Evolutionary conservation across 1,139 yeast genomes (phyloP).

Genomic region (Zhuliangozyma blackwelliae): DNA sequence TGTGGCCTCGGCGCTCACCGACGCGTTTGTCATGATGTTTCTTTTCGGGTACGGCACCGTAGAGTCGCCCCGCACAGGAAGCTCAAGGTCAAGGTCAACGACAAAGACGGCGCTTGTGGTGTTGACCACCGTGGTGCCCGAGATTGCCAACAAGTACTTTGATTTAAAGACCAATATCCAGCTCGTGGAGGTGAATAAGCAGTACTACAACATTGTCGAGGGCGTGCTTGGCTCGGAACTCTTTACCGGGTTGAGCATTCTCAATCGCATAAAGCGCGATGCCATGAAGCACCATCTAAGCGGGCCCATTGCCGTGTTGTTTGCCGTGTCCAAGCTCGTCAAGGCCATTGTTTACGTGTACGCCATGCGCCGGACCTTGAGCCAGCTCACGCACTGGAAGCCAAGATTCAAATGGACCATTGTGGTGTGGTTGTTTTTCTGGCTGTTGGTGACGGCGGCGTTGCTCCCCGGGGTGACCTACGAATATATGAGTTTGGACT

Average conservation of each 20-base stretch:
- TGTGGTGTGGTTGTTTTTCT: constrained; percentile 7
- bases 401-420: constrained; percentile 2
- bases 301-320: constrained; percentile 3
- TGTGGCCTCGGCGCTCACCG: constrained; percentile 5
- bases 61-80: too few relatives aligned
- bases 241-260: constrained; percentile 5
- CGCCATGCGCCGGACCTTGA: constrained; percentile 4
- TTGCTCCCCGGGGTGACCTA: constrained; percentile 5
- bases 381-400: not conserved
- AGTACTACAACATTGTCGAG: constrained; percentile 4
- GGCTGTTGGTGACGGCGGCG: constrained; percentile 7
- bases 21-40: constrained; percentile 6
- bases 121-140: constrained; percentile 4
- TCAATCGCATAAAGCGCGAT: constrained; percentile 3
- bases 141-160: constrained; percentile 4
- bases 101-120: constrained; percentile 1
- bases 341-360: constrained; percentile 2
- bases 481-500: constrained; percentile 3
- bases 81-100: not conserved
- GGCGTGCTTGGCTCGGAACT: constrained; percentile 7
- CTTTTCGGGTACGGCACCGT: constrained; percentile 8
- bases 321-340: constrained; percentile 5
- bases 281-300: constrained; percentile 1
- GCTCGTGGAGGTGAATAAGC: constrained; percentile 4
- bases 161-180: constrained; percentile 6